Percentiles rank a stretch among this genome's conserved stretches.
These are phyloP conservation scores for Bassia scoparia DNA, from an alignment of 148 eudicot species.

Conservation along the genomic window DNA sequence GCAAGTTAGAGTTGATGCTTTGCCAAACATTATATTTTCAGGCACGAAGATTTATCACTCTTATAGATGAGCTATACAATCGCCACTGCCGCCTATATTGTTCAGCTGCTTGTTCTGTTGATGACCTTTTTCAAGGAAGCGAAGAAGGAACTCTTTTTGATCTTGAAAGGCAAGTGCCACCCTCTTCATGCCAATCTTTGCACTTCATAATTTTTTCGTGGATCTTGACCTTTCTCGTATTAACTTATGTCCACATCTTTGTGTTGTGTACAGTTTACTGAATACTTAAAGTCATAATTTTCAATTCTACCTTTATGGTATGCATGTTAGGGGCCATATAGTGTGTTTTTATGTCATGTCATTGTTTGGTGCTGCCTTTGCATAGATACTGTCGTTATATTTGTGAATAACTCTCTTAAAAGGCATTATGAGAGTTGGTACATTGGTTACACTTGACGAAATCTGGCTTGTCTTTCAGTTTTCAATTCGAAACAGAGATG, in stretches of 20 bases:
- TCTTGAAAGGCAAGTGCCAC: slow-evolving; percentile 70
- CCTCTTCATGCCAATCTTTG: slow-evolving; percentile 4
- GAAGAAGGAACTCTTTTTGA: slow-evolving; percentile 92
- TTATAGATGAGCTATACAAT: slow-evolving; percentile 87
- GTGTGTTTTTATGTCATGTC: background rate
- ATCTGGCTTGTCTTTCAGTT: slow-evolving; percentile 44
- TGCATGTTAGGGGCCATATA: background rate
- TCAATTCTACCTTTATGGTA: background rate
- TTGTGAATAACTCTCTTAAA: background rate
- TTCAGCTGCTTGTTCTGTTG: slow-evolving; percentile 77
- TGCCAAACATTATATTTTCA: slow-evolving; percentile 31
- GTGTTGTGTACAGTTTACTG: background rate
- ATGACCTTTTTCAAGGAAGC: slow-evolving; percentile 92
- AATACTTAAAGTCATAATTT: background rate
- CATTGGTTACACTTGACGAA: background rate
- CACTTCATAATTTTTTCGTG: background rate
- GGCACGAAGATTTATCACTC: slow-evolving; percentile 97
- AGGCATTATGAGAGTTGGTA: background rate
- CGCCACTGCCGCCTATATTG: slow-evolving; percentile 79
- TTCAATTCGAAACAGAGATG: slow-evolving; percentile 94
- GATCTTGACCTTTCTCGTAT: background rate
- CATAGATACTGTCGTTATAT: background rate
- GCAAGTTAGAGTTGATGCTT: slow-evolving; percentile 1
- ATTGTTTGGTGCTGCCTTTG: background rate
- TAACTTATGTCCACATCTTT: background rate